These are phyloP conservation scores for Ophiostoma perfectum DNA, from an alignment of 2,329 filamentous ascomycete genomes.

Conservation along the genomic window DNA sequence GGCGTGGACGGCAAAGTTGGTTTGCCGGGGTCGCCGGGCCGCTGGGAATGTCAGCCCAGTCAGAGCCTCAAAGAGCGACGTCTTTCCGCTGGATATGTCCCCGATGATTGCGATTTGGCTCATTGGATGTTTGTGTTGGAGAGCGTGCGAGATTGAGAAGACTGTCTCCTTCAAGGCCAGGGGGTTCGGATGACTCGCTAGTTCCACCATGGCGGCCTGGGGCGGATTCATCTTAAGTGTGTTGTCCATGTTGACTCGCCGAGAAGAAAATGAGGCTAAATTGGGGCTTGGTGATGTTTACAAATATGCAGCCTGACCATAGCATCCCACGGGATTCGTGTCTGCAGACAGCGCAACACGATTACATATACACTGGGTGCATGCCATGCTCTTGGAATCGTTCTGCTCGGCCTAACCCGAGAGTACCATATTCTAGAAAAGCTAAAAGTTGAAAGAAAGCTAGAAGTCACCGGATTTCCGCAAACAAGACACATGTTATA, in stretches of 20 bases:
- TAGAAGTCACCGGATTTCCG: too few species aligned
- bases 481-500: not conserved
- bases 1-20: constrained; percentile 4
- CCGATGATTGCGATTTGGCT: constrained; percentile 22
- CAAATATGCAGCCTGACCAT: not conserved
- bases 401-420: not conserved
- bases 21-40: not conserved
- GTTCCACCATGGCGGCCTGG: too few species aligned
- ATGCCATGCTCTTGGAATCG: not conserved
- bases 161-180: not conserved
- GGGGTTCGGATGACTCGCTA: too few species aligned
- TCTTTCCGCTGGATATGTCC: constrained; percentile 23
- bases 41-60: constrained; percentile 20
- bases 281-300: not conserved
- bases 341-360: not conserved
- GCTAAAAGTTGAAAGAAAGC: not conserved
- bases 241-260: not conserved
- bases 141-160: not conserved
- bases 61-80: constrained; percentile 22
- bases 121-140: not conserved
- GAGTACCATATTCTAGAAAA: not conserved
- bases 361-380: not conserved
- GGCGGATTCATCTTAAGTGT: not conserved
- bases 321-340: not conserved
- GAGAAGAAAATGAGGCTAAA: not conserved